These are phyloP conservation scores for Cardiospermum halicacabum DNA, from an alignment of 345 rosid genomes.

Conservation along the genomic window DNA sequence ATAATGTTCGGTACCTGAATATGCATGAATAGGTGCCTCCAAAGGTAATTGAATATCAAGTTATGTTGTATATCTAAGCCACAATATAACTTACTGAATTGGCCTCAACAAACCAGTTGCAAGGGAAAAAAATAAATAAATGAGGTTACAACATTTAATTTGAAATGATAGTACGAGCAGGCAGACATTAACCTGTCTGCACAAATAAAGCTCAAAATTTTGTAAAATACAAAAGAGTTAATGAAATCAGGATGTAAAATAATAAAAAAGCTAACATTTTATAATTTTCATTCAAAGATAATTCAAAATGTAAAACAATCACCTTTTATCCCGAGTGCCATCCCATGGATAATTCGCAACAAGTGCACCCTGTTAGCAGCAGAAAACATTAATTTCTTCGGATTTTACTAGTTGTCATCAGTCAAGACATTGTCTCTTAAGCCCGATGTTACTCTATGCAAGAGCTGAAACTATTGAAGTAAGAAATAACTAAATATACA, in stretches of 20 bases:
- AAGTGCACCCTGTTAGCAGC: constrained; percentile 74
- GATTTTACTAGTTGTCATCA: constrained; percentile 10
- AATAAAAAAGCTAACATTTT: background rate
- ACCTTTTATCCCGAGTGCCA: constrained; percentile 77
- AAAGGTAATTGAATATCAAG: constrained; percentile 1
- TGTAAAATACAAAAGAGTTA: constrained; percentile 1
- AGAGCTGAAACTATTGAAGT: background rate
- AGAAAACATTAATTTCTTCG: constrained; percentile 2
- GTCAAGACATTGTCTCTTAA: constrained; percentile 8
- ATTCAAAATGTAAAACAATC: constrained; percentile 10
- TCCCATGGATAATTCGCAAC: constrained; percentile 99
- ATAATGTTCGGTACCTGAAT: too few relatives aligned
- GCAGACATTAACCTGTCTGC: background rate
- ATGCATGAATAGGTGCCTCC: too few relatives aligned
- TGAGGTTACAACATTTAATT: constrained; percentile 2
- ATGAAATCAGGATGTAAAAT: background rate
- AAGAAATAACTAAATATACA: background rate
- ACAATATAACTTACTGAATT: constrained; percentile 3
- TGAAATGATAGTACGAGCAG: background rate
- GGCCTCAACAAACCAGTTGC: background rate
- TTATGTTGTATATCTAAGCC: background rate
- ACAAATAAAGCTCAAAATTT: constrained; percentile 9
- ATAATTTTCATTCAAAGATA: background rate
- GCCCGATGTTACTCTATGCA: background rate
- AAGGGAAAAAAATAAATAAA: background rate